phyloP scores from a whole-genome alignment of 2,329 filamentous ascomycete species.

The Cladosporium sp. region DNA sequence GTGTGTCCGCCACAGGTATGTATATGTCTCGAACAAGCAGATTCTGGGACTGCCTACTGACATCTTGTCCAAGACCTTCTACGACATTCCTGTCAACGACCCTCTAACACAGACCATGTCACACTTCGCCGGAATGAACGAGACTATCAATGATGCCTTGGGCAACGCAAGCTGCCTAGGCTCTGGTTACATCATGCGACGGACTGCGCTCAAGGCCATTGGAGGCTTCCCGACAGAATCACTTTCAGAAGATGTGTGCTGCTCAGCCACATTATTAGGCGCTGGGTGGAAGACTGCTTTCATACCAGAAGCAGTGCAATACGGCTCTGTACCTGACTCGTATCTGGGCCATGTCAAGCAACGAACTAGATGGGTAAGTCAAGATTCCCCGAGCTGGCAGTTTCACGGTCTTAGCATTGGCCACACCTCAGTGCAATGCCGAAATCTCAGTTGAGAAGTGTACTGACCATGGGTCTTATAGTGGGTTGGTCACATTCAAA shows the following conservation, averaged over 20 bases:
- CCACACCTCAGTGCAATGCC: background rate
- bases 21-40: background rate
- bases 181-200: conserved; percentile 61
- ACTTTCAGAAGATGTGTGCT: conserved; percentile 62
- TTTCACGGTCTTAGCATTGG: background rate
- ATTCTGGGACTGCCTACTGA: conserved; percentile 42
- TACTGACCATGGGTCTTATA: background rate
- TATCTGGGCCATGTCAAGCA: conserved; percentile 58
- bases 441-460: background rate
- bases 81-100: conserved; percentile 61
- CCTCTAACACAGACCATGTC: conserved; percentile 60
- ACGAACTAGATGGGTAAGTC: conserved; percentile 52
- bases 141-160: conserved; percentile 47
- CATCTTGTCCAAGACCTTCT: conserved; percentile 63
- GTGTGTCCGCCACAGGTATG: conserved; percentile 15
- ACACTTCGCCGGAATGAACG: conserved; percentile 58
- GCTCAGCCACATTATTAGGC: conserved; percentile 59
- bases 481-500: conserved; percentile 21
- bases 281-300: conserved; percentile 64
- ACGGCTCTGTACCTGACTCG: conserved; percentile 60
- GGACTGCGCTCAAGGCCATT: conserved; percentile 61
- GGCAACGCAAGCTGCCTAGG: conserved; percentile 65
- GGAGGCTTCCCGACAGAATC: conserved; percentile 63
- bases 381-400: background rate
- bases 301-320: conserved; percentile 61